Conservation (phyloP, 805 yeast species). For the Pichia manshurica region DNA sequence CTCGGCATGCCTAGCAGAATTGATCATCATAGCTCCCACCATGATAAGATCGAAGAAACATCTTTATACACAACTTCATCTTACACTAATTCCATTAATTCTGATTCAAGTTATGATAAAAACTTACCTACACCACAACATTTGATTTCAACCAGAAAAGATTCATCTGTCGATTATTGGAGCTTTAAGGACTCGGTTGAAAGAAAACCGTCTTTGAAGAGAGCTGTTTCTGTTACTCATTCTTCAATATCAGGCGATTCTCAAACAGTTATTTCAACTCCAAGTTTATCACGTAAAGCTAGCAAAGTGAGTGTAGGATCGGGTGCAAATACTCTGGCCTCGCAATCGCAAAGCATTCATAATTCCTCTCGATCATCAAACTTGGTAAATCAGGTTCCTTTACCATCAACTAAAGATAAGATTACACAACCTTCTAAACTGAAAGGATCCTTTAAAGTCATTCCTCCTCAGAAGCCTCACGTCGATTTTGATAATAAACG, state of each 20-base stretch:
- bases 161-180: slow-evolving; percentile 42
- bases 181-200: slow-evolving; percentile 46
- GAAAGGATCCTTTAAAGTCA: slow-evolving; percentile 52
- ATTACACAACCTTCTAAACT: slow-evolving; percentile 6
- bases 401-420: not conserved
- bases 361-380: not conserved
- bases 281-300: slow-evolving; percentile 8
- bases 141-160: slow-evolving; percentile 40
- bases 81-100: slow-evolving; percentile 49
- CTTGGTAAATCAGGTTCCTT: not conserved
- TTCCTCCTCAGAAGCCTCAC: slow-evolving; percentile 60
- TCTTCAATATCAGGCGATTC: slow-evolving; percentile 11
- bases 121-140: slow-evolving; percentile 65
- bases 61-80: slow-evolving; percentile 44
- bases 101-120: slow-evolving; percentile 34
- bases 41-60: slow-evolving; percentile 9
- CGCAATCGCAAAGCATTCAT: not conserved
- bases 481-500: slow-evolving; percentile 79
- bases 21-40: not conserved
- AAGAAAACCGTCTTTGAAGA: slow-evolving; percentile 21
- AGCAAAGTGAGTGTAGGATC: slow-evolving; percentile 8
- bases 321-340: slow-evolving; percentile 3
- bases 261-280: not conserved
- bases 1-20: not conserved
- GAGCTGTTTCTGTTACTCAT: slow-evolving; percentile 27